Conservation (phyloP, 371 early-diverging fungal species). For the Rhizopus stolonifer region DNA sequence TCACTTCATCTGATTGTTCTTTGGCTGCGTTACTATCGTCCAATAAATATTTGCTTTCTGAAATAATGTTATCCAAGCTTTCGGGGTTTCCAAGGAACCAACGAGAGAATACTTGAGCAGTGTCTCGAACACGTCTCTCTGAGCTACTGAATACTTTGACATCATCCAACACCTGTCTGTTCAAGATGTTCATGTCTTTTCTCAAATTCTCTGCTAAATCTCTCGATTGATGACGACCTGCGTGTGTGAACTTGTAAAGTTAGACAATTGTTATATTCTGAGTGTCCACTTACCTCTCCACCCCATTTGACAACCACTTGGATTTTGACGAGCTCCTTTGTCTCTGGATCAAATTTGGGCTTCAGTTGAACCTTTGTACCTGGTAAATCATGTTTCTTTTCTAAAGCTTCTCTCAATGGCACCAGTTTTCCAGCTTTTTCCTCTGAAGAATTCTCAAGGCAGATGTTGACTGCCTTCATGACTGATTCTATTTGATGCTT, state of each 20-base stretch:
- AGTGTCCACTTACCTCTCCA: constrained; percentile 67
- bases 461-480: constrained; percentile 61
- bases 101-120: constrained; percentile 80
- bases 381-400: constrained; percentile 76
- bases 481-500: constrained; percentile 70
- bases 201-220: constrained; percentile 93
- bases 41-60: constrained; percentile 84
- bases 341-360: constrained; percentile 69
- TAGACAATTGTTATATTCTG: too few species aligned
- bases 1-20: constrained; percentile 87
- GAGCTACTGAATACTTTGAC: constrained; percentile 85
- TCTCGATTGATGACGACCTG: constrained; percentile 86
- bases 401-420: constrained; percentile 73
- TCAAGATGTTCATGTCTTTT: constrained; percentile 89
- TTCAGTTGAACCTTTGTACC: constrained; percentile 95
- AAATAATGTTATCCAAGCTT: constrained; percentile 58
- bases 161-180: constrained; percentile 81
- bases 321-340: constrained; percentile 63
- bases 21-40: constrained; percentile 96
- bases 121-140: constrained; percentile 88
- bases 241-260: constrained; percentile 81
- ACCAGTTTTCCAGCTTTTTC: constrained; percentile 39
- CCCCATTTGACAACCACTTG: constrained; percentile 97
- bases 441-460: constrained; percentile 61
- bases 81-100: constrained; percentile 70